These are phyloP conservation scores for Talaromyces pinophilus DNA, from an alignment of 2,329 filamentous ascomycete species.

Conservation along the genomic window DNA sequence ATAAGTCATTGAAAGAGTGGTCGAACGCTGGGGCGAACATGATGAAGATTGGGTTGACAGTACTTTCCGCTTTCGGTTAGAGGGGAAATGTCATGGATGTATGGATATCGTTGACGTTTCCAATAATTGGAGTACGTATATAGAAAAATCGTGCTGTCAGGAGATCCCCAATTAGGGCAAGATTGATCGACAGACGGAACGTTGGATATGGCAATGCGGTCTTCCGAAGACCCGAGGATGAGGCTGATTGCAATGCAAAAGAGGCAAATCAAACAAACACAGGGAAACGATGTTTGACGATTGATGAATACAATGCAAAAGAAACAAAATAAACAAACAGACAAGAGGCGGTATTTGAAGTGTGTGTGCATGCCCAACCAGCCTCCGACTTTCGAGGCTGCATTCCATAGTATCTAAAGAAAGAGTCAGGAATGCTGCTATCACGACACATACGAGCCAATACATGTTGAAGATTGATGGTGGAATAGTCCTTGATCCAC, in stretches of 20 bases:
- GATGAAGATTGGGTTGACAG: constrained; percentile 45
- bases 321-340: constrained; percentile 48
- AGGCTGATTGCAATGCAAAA: constrained; percentile 20
- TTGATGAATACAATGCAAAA: constrained; percentile 39
- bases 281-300: constrained; percentile 37
- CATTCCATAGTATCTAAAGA: constrained; percentile 41
- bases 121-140: constrained; percentile 36
- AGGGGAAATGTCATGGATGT: constrained; percentile 26
- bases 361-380: constrained; percentile 31
- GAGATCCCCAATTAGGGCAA: constrained; percentile 21
- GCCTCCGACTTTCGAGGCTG: constrained; percentile 38
- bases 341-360: constrained; percentile 42
- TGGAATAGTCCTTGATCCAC: constrained; percentile 27
- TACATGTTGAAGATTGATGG: constrained; percentile 2
- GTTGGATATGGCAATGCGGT: constrained; percentile 7
- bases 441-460: constrained; percentile 16
- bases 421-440: constrained; percentile 36
- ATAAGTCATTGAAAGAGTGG: constrained; percentile 62
- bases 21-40: constrained; percentile 51
- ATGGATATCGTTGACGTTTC: constrained; percentile 28
- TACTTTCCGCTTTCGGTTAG: constrained; percentile 49
- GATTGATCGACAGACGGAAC: constrained; percentile 27
- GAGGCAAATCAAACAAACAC: constrained; percentile 23
- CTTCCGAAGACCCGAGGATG: constrained; percentile 18
- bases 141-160: constrained; percentile 27